Conservation (phyloP, 495 filamentous ascomycete genomes). For the Aspergillus bridgeri region DNA sequence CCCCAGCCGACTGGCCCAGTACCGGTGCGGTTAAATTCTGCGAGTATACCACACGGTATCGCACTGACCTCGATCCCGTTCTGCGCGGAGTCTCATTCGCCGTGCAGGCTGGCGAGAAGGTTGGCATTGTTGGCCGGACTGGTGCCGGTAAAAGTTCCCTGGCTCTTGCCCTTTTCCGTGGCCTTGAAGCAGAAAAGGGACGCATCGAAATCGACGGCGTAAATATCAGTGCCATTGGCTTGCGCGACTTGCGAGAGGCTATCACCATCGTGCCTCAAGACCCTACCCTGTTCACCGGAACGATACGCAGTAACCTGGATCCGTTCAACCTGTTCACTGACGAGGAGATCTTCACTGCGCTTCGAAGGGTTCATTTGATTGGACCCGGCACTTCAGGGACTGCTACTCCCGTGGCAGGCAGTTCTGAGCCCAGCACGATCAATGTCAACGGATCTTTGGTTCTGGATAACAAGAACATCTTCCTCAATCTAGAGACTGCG, state of each 20-base stretch:
- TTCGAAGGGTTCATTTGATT: slow-evolving; percentile 90
- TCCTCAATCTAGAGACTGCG: slow-evolving; percentile 78
- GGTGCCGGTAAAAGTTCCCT: slow-evolving; percentile 97
- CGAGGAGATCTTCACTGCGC: slow-evolving; percentile 81
- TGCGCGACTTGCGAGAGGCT: slow-evolving; percentile 84
- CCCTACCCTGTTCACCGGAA: slow-evolving; percentile 94
- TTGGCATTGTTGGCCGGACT: slow-evolving; percentile 94
- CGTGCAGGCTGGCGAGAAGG: slow-evolving; percentile 83
- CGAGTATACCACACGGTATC: slow-evolving; percentile 84
- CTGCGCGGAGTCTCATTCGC: slow-evolving; percentile 80
- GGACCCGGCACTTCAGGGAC: slow-evolving; percentile 52
- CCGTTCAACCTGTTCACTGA: slow-evolving; percentile 90
- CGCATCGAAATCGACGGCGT: slow-evolving; percentile 88
- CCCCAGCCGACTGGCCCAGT: slow-evolving; percentile 77
- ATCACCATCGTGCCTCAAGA: slow-evolving; percentile 99
- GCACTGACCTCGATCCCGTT: slow-evolving; percentile 81
- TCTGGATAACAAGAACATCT: slow-evolving; percentile 85
- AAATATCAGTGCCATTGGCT: slow-evolving; percentile 82
- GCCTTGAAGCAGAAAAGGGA: slow-evolving; percentile 88
- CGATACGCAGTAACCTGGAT: slow-evolving; percentile 91
- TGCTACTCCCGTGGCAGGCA: slow-evolving; percentile 40
- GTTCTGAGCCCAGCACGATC: slow-evolving; percentile 24
- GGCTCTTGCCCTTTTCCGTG: slow-evolving; percentile 91
- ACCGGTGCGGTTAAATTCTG: slow-evolving; percentile 83
- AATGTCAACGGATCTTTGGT: slow-evolving; percentile 40